Conservation (phyloP, 345 rosid genomes). For the Populus tremula region DNA sequence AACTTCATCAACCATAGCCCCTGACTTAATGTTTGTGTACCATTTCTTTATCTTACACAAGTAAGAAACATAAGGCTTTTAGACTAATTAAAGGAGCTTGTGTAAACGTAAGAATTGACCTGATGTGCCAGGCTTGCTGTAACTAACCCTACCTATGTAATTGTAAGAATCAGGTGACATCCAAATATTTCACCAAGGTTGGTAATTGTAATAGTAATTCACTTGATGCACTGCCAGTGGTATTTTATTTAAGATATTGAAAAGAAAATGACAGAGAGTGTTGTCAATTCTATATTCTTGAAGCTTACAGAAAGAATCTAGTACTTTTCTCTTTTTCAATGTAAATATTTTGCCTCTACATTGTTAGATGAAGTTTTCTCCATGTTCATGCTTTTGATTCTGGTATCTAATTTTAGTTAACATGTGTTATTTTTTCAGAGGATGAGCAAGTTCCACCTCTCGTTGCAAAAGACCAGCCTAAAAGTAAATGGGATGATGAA, state of each 20-base stretch:
- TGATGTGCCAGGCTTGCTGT: background rate
- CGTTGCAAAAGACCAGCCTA: slow-evolving; percentile 43
- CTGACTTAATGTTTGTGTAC: background rate
- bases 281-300: background rate
- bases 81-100: background rate
- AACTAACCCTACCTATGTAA: background rate
- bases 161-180: background rate
- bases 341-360: background rate
- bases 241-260: background rate
- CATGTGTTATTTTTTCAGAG: slow-evolving; percentile 37
- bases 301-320: background rate
- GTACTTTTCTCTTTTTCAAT: background rate
- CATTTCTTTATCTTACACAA: background rate
- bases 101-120: background rate
- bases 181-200: background rate
- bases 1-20: no score
- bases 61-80: background rate
- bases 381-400: background rate
- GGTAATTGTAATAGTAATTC: background rate
- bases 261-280: background rate
- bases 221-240: background rate
- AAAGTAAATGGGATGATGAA: slow-evolving; percentile 87
- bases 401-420: background rate
- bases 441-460: slow-evolving; percentile 64
- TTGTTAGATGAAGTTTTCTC: background rate